Percentiles rank a stretch among this genome's conserved stretches.
Conservation (phyloP, 2,329 filamentous ascomycete species). For the Ophiostoma perfectum region DNA sequence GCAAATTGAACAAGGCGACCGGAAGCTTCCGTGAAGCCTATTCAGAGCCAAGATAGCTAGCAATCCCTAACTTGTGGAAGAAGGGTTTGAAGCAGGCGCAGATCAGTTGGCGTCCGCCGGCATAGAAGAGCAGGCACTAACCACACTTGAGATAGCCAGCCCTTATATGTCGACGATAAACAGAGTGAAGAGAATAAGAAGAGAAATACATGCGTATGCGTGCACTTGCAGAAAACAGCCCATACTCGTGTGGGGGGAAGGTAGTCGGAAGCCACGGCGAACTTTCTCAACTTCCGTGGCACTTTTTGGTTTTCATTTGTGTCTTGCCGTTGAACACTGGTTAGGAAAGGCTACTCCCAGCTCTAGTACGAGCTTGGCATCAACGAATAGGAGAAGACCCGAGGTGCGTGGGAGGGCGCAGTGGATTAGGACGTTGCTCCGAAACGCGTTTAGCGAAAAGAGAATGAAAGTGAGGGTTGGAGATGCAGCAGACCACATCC, state of each 20-base stretch:
- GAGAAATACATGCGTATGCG: neutral
- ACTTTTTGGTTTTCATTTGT: neutral
- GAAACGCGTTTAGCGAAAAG: neutral
- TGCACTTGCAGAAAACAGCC: neutral
- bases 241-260: neutral
- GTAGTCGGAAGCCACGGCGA: neutral
- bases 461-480: neutral
- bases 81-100: neutral
- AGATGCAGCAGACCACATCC: neutral
- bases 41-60: neutral
- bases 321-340: neutral
- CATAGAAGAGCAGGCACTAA: neutral
- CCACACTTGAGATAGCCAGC: neutral
- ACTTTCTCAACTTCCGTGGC: neutral
- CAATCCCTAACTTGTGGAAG: neutral
- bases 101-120: neutral
- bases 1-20: neutral
- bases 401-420: neutral
- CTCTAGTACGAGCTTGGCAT: neutral
- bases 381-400: neutral
- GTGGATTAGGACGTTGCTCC: neutral
- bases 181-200: neutral
- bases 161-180: neutral
- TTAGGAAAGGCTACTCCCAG: neutral
- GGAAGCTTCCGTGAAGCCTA: constrained; percentile 7